Evolutionary conservation across 257 asterid species (phyloP).

Genomic region (Gentiana macrophylla): DNA sequence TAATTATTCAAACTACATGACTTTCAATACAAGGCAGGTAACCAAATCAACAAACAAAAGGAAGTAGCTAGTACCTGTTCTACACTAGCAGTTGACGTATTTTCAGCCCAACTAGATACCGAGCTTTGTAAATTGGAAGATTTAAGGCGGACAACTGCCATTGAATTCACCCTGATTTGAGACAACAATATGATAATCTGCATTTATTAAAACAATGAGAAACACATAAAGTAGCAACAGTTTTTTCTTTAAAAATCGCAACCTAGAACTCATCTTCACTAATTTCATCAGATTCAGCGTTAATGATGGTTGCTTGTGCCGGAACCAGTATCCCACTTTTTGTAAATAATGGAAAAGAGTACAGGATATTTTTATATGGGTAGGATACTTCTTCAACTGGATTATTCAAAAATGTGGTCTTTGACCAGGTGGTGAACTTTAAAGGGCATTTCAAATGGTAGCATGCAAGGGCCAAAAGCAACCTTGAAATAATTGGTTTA

Average conservation of each 20-base stretch:
- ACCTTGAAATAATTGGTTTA: not conserved
- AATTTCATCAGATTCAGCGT: not conserved
- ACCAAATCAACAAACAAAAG: not conserved
- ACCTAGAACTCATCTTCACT: not conserved
- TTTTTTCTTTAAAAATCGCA: not conserved
- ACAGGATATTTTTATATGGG: too few relatives aligned
- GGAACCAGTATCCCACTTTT: too few relatives aligned
- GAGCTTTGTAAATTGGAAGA: constrained; percentile 37
- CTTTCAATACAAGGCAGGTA: not conserved
- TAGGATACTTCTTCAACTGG: too few relatives aligned
- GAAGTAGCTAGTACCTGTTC: constrained; percentile 51
- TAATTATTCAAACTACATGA: not conserved
- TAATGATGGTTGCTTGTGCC: too few relatives aligned
- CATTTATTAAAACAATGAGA: constrained; percentile 13
- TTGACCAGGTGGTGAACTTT: too few relatives aligned
- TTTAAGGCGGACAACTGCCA: constrained; percentile 73
- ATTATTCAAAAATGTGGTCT: not conserved
- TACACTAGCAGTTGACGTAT: constrained; percentile 45
- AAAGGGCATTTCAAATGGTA: too few relatives aligned
- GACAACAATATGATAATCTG: constrained; percentile 65
- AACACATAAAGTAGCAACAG: constrained; percentile 1
- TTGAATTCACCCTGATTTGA: constrained; percentile 77
- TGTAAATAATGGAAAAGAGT: too few relatives aligned
- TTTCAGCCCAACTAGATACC: constrained; percentile 9
- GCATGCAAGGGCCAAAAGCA: too few relatives aligned